A percentile compares a stretch with the other conserved stretches of the same genome.
phyloP scores from a whole-genome alignment of 192 early-diverging fungal genomes.

The Coemansia erecta region DNA sequence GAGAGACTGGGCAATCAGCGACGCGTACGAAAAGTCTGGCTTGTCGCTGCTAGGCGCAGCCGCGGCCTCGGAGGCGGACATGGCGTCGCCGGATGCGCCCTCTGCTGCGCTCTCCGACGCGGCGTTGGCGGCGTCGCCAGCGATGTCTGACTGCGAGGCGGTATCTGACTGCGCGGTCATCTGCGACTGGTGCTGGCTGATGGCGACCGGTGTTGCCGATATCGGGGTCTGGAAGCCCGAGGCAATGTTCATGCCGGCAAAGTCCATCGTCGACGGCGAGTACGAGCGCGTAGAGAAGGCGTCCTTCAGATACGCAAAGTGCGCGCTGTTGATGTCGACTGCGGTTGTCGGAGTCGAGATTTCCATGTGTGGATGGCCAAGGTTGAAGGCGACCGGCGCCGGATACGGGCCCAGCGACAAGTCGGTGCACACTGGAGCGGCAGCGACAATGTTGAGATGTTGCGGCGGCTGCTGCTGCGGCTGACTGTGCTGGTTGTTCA shows the following conservation, averaged over 20 bases:
- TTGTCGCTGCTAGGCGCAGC: slow-evolving; percentile 52
- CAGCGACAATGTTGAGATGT: slow-evolving; percentile 16
- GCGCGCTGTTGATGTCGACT: slow-evolving; percentile 36
- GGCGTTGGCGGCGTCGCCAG: neutral
- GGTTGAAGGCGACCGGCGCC: slow-evolving; percentile 10
- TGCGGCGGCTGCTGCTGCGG: slow-evolving; percentile 18
- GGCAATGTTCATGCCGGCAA: slow-evolving; percentile 52
- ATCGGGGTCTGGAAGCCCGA: slow-evolving; percentile 47
- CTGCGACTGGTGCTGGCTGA: slow-evolving; percentile 20
- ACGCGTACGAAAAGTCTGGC: slow-evolving; percentile 80
- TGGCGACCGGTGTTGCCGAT: slow-evolving; percentile 33
- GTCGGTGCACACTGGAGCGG: neutral
- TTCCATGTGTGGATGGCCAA: slow-evolving; percentile 13
- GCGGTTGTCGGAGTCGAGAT: slow-evolving; percentile 30
- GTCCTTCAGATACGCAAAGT: slow-evolving; percentile 48
- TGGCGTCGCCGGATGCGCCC: neutral
- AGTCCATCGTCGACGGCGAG: slow-evolving; percentile 50
- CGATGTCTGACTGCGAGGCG: slow-evolving; percentile 9
- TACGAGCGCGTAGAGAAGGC: slow-evolving; percentile 36
- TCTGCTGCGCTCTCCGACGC: slow-evolving; percentile 4
- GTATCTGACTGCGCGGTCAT: slow-evolving; percentile 12
- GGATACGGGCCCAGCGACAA: no score
- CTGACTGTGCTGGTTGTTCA: slow-evolving; percentile 18
- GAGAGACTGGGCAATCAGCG: slow-evolving; percentile 81
- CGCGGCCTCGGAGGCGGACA: slow-evolving; percentile 8